These are phyloP conservation scores for Flaveria trinervia DNA, from an alignment of 129 eudicot species.

Conservation along the genomic window DNA sequence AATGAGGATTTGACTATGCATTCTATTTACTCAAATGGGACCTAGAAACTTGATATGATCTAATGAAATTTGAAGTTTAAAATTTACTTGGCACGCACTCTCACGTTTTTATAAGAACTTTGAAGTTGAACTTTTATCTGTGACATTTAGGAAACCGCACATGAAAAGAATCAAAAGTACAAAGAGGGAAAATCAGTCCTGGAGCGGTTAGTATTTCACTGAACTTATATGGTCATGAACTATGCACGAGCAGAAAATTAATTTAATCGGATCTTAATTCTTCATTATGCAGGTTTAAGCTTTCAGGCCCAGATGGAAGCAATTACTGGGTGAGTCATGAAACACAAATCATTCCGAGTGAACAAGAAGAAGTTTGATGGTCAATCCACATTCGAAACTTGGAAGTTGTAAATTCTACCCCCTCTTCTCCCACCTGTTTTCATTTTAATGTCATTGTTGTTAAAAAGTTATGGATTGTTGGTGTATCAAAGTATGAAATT, in stretches of 20 bases:
- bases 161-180: constrained; percentile 86
- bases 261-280: not conserved
- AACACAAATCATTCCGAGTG: constrained; percentile 10
- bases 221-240: not conserved
- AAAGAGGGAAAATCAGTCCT: constrained; percentile 96
- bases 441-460: not conserved
- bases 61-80: too few species aligned
- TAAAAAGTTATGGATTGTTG: not conserved
- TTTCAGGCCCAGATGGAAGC: constrained; percentile 15
- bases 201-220: constrained; percentile 52
- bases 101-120: too few species aligned
- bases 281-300: constrained; percentile 11
- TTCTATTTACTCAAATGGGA: too few species aligned
- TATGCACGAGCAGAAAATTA: not conserved
- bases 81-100: too few species aligned
- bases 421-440: not conserved
- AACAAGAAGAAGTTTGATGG: constrained; percentile 13
- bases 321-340: constrained; percentile 11
- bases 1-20: too few species aligned
- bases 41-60: too few species aligned
- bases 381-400: not conserved
- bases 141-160: constrained; percentile 74
- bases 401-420: constrained; percentile 4
- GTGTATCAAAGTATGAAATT: not conserved
- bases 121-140: not conserved